Evolutionary conservation across 108 stramenopile genomes (phyloP).

Genomic region (Discostella stelligeroides): DNA sequence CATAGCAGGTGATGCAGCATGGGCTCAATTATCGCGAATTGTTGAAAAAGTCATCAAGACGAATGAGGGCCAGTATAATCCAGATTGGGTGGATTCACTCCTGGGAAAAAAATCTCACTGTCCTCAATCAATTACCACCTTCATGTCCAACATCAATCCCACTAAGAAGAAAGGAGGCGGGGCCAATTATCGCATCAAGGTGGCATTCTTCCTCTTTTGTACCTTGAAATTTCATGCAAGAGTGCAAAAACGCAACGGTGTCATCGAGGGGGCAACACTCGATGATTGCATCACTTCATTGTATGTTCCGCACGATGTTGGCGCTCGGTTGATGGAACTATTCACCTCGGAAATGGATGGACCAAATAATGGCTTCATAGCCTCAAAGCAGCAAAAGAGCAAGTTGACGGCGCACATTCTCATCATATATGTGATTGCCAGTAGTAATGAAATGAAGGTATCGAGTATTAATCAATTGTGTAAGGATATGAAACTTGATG

Average conservation of each 20-base stretch:
- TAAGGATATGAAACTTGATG: slow-evolving; percentile 68
- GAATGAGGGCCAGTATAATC: slow-evolving; percentile 30
- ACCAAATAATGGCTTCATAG: slow-evolving; percentile 40
- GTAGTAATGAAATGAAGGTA: slow-evolving; percentile 66
- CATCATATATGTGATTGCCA: slow-evolving; percentile 72
- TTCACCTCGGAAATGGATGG: slow-evolving; percentile 60
- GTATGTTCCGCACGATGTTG: slow-evolving; percentile 62
- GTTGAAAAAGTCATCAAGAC: slow-evolving; percentile 64
- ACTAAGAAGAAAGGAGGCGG: slow-evolving; percentile 19
- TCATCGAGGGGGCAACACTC: slow-evolving; percentile 43
- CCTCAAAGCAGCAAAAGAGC: slow-evolving; percentile 62
- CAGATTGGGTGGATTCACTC: slow-evolving; percentile 32
- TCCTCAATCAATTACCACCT: slow-evolving; percentile 44
- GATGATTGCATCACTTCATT: slow-evolving; percentile 52
- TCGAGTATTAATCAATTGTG: slow-evolving; percentile 56
- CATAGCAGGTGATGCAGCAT: slow-evolving; percentile 61
- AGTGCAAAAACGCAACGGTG: slow-evolving; percentile 26
- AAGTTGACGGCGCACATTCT: slow-evolving; percentile 65
- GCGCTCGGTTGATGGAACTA: slow-evolving; percentile 54
- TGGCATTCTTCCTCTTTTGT: slow-evolving; percentile 56
- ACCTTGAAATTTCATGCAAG: slow-evolving; percentile 64
- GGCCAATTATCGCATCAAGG: slow-evolving; percentile 54
- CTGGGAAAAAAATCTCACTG: slow-evolving; percentile 43
- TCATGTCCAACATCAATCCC: slow-evolving; percentile 45
- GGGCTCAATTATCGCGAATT: slow-evolving; percentile 61